A percentile compares a stretch with the other conserved stretches of the same genome.
Conservation (phyloP, 371 early-diverging fungal species). For the Mortierella sp. region DNA sequence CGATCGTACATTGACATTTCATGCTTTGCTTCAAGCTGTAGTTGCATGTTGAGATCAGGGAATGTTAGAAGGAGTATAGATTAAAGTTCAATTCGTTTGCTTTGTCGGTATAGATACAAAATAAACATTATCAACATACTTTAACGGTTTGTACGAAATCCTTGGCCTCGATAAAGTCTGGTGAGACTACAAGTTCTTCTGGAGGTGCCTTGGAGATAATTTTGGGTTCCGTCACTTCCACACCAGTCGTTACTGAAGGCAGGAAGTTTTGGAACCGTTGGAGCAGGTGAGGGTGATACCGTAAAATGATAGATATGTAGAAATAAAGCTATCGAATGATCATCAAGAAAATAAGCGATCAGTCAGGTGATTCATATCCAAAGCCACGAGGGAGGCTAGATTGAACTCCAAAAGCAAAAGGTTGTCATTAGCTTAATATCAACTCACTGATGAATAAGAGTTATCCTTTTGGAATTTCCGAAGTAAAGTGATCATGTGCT, state of each 20-base stretch:
- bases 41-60: neutral
- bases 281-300: slow-evolving; percentile 51
- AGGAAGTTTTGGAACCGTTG: slow-evolving; percentile 53
- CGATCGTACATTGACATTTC: slow-evolving; percentile 57
- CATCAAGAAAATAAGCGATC: neutral
- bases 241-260: slow-evolving; percentile 29
- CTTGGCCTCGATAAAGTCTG: slow-evolving; percentile 56
- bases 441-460: slow-evolving; percentile 44
- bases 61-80: neutral
- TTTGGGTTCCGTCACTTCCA: slow-evolving; percentile 46
- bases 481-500: slow-evolving; percentile 52
- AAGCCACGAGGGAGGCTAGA: no score
- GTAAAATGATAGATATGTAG: slow-evolving; percentile 52
- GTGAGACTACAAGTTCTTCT: slow-evolving; percentile 52
- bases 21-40: slow-evolving; percentile 39
- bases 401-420: neutral
- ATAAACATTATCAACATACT: slow-evolving; percentile 10
- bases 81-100: neutral
- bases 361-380: no score
- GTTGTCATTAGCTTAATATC: neutral
- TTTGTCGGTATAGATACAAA: neutral
- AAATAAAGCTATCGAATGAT: slow-evolving; percentile 37
- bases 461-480: slow-evolving; percentile 55
- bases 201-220: slow-evolving; percentile 56
- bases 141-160: slow-evolving; percentile 56